Evolutionary conservation across 805 yeast species (phyloP), one percentile per base, ranked within the genome.

Genomic region (Ogataea thermomethanolica): DNA sequence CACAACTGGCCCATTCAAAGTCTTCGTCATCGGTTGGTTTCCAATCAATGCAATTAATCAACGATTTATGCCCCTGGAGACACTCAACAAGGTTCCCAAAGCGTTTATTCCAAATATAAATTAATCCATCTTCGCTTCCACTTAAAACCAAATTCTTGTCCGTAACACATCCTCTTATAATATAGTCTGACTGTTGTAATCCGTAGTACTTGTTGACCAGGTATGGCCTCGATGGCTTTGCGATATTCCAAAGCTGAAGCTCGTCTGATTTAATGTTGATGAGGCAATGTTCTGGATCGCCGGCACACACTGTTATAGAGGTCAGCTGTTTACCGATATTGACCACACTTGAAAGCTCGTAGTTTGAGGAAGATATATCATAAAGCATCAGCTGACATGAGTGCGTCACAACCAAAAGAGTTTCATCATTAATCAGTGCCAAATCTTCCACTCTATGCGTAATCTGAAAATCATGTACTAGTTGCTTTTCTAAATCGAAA

Each of bases 11-110:
- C 76, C 62, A 57, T 43, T 57, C 60, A 30, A 40, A 90, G 32
- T 57, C 58, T 8, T 49, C 51, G 5, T 23, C 14, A 5, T 34
- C 28, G 14, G 44, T 45, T 2, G 50, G 51, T 37, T 78, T 80
- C 90, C 93, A 88, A 44, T 82, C 79, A 2, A 88, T 93, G 33
- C 85, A 78, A 56, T 86, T 89, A 48, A 91, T 84, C 44, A 78
- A 65, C 0, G 78, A 78, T 8, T 60, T 59, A 58, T 86, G 95
- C 1, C 81, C 91, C 29, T 74, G 69, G 14, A 84, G 63, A 10
- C 77, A 66, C 4, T 74, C 72, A 3, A 89, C 64, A 17, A 86
- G 67, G 43, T 80, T 79, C 5, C 93, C 89, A 20, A 79, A 79
- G 34, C 72, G 70, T 14, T 81, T 69, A 54, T 84, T 84, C 95